Conservation (phyloP, 768 basidiomycete species). For the Panaeolus papilionaceus region DNA sequence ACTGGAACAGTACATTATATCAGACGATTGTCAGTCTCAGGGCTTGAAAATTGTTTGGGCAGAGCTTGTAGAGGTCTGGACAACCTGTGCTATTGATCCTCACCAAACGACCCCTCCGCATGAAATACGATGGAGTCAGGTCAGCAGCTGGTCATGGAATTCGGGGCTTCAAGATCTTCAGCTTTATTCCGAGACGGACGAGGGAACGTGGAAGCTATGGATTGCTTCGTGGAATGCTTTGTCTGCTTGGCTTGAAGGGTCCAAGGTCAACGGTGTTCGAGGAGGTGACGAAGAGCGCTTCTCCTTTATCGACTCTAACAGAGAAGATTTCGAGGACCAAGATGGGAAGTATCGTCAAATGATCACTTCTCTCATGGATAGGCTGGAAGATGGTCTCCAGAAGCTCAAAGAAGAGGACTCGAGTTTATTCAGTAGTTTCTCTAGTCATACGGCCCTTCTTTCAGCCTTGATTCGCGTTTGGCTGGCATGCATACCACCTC, state of each 20-base stretch:
- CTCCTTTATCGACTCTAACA: slow-evolving; percentile 42
- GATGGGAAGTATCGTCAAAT: slow-evolving; percentile 41
- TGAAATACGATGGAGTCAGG: slow-evolving; percentile 89
- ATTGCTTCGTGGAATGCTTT: slow-evolving; percentile 61
- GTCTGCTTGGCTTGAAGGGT: slow-evolving; percentile 80
- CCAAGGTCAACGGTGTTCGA: slow-evolving; percentile 69
- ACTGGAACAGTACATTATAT: slow-evolving; percentile 54
- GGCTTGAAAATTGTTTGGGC: slow-evolving; percentile 58
- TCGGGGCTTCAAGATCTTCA: slow-evolving; percentile 55
- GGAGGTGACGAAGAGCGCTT: slow-evolving; percentile 70
- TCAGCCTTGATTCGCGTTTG: slow-evolving; percentile 64
- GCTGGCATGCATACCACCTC: slow-evolving; percentile 62
- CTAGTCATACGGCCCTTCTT: slow-evolving; percentile 43
- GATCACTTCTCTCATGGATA: slow-evolving; percentile 41
- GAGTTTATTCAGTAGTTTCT: slow-evolving; percentile 36
- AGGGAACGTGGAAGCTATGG: slow-evolving; percentile 44
- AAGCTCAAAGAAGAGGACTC: slow-evolving; percentile 26
- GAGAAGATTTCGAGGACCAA: slow-evolving; percentile 45
- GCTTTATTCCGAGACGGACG: slow-evolving; percentile 36
- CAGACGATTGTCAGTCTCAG: slow-evolving; percentile 41
- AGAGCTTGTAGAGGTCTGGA: slow-evolving; percentile 73
- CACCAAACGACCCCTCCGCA: slow-evolving; percentile 87
- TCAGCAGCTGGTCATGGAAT: slow-evolving; percentile 80
- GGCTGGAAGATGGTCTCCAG: slow-evolving; percentile 37
- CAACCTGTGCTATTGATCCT: slow-evolving; percentile 85